phyloP scores from a whole-genome alignment of 371 early-diverging fungal genomes.

The Nematocida parisii region DNA sequence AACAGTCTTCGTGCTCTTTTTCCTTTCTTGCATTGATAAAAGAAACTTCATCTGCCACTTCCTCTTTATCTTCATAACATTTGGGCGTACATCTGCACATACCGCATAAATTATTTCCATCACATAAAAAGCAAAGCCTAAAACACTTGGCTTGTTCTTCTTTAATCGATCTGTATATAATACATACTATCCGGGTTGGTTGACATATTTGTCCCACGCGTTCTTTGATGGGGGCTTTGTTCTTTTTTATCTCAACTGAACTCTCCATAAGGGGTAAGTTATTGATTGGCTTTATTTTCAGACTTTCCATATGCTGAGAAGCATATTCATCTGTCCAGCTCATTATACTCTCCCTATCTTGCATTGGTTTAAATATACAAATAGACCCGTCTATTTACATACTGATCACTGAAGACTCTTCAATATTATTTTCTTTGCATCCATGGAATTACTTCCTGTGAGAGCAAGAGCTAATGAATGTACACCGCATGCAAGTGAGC shows the following conservation, averaged over 20 bases:
- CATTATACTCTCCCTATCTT: not conserved
- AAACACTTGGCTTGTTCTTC: not conserved
- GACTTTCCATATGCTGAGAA: not conserved
- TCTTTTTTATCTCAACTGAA: conserved; percentile 24
- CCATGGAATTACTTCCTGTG: conserved; percentile 51
- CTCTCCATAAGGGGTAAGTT: conserved; percentile 44
- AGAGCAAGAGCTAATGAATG: conserved; percentile 20
- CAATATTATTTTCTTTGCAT: conserved; percentile 56
- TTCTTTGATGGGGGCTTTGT: not conserved
- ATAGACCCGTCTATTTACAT: conserved; percentile 40
- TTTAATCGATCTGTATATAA: not conserved
- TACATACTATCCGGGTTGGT: conserved; percentile 18
- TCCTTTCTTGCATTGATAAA: conserved; percentile 2
- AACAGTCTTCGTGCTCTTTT: not conserved
- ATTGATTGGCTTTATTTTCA: conserved; percentile 16
- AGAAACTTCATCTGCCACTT: not conserved
- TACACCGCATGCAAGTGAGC: not conserved
- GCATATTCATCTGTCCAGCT: not conserved
- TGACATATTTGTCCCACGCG: not conserved
- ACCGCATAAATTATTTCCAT: not conserved
- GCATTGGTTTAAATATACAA: conserved; percentile 20
- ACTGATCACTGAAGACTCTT: conserved; percentile 16
- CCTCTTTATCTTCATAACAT: not conserved
- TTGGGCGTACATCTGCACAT: not conserved
- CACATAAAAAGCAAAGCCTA: conserved; percentile 17